A percentile compares a stretch with the other conserved stretches of the same genome.
Conservation (phyloP, 495 filamentous ascomycete genomes). For the Hyaloscypha finlandica region DNA sequence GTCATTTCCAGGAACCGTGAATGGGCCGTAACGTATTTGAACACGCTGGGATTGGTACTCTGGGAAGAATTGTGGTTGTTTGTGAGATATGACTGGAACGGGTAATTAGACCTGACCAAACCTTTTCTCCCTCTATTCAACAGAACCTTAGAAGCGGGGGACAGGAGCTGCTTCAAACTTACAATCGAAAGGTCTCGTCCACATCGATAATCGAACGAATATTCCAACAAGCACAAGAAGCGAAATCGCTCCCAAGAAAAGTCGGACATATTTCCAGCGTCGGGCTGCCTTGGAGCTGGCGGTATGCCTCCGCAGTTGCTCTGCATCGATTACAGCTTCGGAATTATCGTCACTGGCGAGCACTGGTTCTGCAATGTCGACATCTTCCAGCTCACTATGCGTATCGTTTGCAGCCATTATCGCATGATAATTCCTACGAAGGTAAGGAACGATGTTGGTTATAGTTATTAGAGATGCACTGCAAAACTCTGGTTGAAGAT, state of each 20-base stretch:
- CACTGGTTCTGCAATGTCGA: not conserved
- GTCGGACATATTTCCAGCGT: not conserved
- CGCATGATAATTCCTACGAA: not conserved
- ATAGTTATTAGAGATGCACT: not conserved
- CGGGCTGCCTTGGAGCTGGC: not conserved
- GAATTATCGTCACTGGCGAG: not conserved
- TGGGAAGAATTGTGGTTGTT: constrained; percentile 25
- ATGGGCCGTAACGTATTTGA: constrained; percentile 32
- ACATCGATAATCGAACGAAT: not conserved
- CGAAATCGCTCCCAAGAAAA: not conserved
- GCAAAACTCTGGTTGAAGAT: not conserved
- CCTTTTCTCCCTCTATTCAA: too few species aligned
- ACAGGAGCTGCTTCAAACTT: not conserved
- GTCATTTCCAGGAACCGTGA: constrained; percentile 21
- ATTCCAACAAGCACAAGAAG: not conserved
- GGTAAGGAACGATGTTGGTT: not conserved
- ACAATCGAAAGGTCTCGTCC: not conserved
- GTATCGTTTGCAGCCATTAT: not conserved
- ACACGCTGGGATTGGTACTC: constrained; percentile 26
- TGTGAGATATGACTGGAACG: not conserved
- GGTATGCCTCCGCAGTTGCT: not conserved
- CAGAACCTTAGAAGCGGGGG: not conserved
- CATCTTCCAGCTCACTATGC: not conserved
- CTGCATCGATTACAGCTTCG: not conserved
- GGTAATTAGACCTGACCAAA: not conserved